A percentile compares a stretch with the other conserved stretches of the same genome.
Conservation (phyloP, 257 asterid species). For the Agastache rugosa region DNA sequence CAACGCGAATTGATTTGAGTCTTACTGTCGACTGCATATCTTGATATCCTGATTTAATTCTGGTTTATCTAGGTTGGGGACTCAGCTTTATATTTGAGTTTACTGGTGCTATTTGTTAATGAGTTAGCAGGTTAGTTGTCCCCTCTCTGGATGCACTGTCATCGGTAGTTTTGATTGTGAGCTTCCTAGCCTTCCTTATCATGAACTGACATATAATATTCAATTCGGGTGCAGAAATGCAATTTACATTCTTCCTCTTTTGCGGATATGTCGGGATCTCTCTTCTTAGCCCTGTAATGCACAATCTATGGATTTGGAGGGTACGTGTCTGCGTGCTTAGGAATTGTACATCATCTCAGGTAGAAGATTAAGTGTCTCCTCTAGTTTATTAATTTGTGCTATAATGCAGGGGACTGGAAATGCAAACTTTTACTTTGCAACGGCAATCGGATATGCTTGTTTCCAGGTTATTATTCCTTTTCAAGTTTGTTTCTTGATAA, state of each 20-base stretch:
- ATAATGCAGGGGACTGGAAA: slow-evolving; percentile 93
- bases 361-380: slow-evolving; percentile 17
- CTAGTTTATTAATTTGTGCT: slow-evolving; percentile 24
- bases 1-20: background rate
- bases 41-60: slow-evolving; percentile 28
- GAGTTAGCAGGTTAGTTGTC: slow-evolving; percentile 75
- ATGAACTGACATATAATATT: slow-evolving; percentile 35
- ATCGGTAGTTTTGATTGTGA: slow-evolving; percentile 20
- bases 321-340: slow-evolving; percentile 54
- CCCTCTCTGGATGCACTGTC: background rate
- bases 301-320: slow-evolving; percentile 99
- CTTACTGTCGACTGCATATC: slow-evolving; percentile 14
- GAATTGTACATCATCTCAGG: slow-evolving; percentile 6
- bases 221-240: slow-evolving; percentile 71
- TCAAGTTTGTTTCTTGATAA: slow-evolving; percentile 25
- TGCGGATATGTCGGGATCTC: slow-evolving; percentile 93
- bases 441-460: slow-evolving; percentile 93
- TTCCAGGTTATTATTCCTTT: slow-evolving; percentile 71
- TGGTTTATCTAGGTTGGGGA: slow-evolving; percentile 75
- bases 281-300: slow-evolving; percentile 96
- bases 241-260: slow-evolving; percentile 84
- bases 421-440: slow-evolving; percentile 96
- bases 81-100: slow-evolving; percentile 89
- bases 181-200: slow-evolving; percentile 3
- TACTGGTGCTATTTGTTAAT: slow-evolving; percentile 78